Evolutionary conservation across 352 stramenopile genomes (phyloP).

Genomic region (Phytophthora boehmeriae): DNA sequence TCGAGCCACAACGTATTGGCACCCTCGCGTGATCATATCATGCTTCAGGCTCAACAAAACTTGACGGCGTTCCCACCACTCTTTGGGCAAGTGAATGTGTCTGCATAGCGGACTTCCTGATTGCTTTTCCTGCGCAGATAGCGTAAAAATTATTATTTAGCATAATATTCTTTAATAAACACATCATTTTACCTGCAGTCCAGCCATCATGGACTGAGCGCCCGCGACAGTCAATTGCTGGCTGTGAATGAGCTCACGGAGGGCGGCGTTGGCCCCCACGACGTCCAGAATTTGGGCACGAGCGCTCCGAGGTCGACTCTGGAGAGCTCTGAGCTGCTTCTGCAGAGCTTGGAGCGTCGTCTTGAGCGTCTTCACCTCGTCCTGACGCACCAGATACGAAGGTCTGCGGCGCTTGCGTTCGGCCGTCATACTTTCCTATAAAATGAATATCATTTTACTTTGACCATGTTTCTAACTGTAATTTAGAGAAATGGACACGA

Average conservation of each 20-base stretch:
- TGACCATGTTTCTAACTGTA: too few species aligned
- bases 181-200: conserved; percentile 16
- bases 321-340: conserved; percentile 19
- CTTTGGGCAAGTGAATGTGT: conserved; percentile 31
- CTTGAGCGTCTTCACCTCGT: conserved; percentile 32
- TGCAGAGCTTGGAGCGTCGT: conserved; percentile 24
- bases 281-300: conserved; percentile 23
- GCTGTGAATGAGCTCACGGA: conserved; percentile 33
- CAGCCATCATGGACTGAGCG: conserved; percentile 31
- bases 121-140: conserved; percentile 27
- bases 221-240: conserved; percentile 16
- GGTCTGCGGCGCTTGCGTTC: conserved; percentile 33
- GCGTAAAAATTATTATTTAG: too few species aligned
- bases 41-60: conserved; percentile 43
- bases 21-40: conserved; percentile 42
- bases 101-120: conserved; percentile 28
- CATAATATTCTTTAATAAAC: too few species aligned
- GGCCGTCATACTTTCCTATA: conserved; percentile 28
- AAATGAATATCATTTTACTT: conserved; percentile 4
- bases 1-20: conserved; percentile 39
- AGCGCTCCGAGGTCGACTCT: conserved; percentile 25
- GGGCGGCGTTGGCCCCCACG: conserved; percentile 23
- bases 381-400: conserved; percentile 36
- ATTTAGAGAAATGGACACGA: too few species aligned
- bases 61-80: conserved; percentile 39